These are phyloP conservation scores for Acanthamoeba triangularis DNA, from an alignment of 208 protist genomes.

Conservation along the genomic window DNA sequence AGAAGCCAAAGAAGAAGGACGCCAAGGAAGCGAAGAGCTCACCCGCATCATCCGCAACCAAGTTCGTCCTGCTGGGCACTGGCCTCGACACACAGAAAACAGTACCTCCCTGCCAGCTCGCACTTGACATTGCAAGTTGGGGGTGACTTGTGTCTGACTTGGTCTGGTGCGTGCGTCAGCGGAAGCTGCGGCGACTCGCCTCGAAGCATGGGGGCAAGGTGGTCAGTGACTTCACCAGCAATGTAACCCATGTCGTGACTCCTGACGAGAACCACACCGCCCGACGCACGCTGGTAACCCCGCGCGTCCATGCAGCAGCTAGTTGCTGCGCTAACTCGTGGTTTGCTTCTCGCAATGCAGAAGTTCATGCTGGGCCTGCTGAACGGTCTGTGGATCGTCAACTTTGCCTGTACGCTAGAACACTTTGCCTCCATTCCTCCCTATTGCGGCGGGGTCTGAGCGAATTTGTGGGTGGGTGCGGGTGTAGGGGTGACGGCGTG, in stretches of 20 bases:
- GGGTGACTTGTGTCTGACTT: background rate
- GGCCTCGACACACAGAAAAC: background rate
- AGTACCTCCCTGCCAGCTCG: background rate
- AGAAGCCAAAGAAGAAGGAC: no score
- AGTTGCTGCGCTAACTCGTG: no score
- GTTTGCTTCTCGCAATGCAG: background rate
- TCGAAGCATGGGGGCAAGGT: background rate
- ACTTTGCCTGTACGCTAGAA: background rate
- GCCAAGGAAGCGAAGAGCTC: no score
- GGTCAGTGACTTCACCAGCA: background rate
- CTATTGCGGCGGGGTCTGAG: no score
- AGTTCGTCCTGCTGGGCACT: constrained; percentile 7
- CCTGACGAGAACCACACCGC: background rate
- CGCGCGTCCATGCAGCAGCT: no score
- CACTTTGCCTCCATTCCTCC: no score
- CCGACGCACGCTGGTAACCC: background rate
- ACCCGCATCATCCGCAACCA: background rate
- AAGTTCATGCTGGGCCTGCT: constrained; percentile 8
- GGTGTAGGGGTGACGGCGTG: background rate
- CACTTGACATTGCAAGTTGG: background rate
- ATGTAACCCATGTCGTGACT: background rate
- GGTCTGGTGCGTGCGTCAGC: background rate
- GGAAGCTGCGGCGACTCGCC: background rate
- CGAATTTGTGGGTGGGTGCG: no score
- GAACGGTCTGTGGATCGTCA: constrained; percentile 19